Evolutionary conservation across 2,329 filamentous ascomycete genomes (phyloP), one percentile per base, ranked within the genome.

Genomic region (Xylaria sp.): DNA sequence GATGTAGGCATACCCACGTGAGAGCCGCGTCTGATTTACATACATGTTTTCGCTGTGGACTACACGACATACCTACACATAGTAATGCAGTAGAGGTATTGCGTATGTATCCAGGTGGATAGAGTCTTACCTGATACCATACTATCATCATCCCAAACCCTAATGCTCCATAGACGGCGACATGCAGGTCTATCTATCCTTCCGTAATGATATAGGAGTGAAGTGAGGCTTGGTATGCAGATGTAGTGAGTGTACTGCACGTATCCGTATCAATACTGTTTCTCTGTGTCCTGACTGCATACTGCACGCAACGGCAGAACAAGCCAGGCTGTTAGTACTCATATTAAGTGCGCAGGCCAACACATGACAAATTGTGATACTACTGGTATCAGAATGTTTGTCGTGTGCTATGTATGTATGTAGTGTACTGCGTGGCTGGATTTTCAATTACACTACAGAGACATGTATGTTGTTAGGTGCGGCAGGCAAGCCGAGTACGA

Each of bases 401-500:
- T 36, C 42, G 56, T 67, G 22, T 56, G 59, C 53, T 27, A 20
- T 49, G 39, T 31, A 51, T n/a, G n/a, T n/a, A n/a, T n/a, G n/a
- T n/a, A n/a, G n/a, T n/a, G n/a, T n/a, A n/a, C n/a, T n/a, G n/a
- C n/a, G n/a, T n/a, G n/a, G n/a, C n/a, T n/a, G n/a, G n/a, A n/a
- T n/a, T n/a, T n/a, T n/a, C n/a, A n/a, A n/a, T n/a, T n/a, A n/a
- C n/a, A n/a, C n/a, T n/a, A n/a, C n/a, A n/a, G n/a, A n/a, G n/a
- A n/a, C 9, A 4, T 25, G 5, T 7, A 50, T 31, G 25, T 7
- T 27, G 27, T 7, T 27, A 20, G 31, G 38, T 29, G 49, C 61
- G 61, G 61, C 61, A 60, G 50, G 61, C 60, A 67, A 67, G 29
- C 39, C 65, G 65, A 60, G 61, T 63, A 67, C 55, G 55, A 63